phyloP scores from a whole-genome alignment of 1,284 basidiomycete genomes.

The Chalciporus sp. region DNA sequence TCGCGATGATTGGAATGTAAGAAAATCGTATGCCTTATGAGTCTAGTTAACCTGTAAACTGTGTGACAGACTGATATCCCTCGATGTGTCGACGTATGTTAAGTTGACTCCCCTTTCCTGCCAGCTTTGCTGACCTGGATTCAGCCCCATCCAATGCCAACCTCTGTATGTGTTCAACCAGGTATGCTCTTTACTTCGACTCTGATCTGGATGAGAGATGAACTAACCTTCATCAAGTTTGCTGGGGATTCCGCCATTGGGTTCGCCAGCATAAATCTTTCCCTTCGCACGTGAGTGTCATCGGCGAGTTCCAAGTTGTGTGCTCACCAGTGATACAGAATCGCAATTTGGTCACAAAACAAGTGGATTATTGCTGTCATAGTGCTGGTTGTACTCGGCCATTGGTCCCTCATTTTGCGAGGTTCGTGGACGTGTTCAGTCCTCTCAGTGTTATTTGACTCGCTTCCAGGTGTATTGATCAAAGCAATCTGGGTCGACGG shows the following conservation, averaged over 20 bases:
- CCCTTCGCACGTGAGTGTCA: conserved; percentile 34
- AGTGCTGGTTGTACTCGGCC: conserved; percentile 36
- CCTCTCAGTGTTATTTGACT: background rate
- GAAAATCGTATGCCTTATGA: background rate
- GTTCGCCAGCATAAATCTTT: conserved; percentile 38
- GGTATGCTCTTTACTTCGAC: conserved; percentile 18
- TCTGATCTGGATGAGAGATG: background rate
- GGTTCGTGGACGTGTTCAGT: conserved; percentile 6
- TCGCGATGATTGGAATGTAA: conserved; percentile 37
- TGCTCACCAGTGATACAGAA: conserved; percentile 20
- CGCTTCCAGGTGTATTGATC: conserved; percentile 39
- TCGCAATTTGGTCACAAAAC: conserved; percentile 39
- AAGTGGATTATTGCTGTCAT: conserved; percentile 31
- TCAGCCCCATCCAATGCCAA: conserved; percentile 29
- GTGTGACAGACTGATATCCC: conserved; percentile 26
- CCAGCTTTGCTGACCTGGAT: background rate
- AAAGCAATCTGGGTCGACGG: conserved; percentile 39
- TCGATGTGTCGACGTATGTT: conserved; percentile 31
- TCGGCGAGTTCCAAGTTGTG: background rate
- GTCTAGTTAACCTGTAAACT: conserved; percentile 10
- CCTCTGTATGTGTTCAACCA: conserved; percentile 37
- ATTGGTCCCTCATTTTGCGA: conserved; percentile 39
- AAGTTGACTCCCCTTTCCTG: background rate
- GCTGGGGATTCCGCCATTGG: conserved; percentile 36
- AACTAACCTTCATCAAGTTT: conserved; percentile 25